Conservation (phyloP, 148 eudicot species). For the Tetragonia tetragonoides region DNA sequence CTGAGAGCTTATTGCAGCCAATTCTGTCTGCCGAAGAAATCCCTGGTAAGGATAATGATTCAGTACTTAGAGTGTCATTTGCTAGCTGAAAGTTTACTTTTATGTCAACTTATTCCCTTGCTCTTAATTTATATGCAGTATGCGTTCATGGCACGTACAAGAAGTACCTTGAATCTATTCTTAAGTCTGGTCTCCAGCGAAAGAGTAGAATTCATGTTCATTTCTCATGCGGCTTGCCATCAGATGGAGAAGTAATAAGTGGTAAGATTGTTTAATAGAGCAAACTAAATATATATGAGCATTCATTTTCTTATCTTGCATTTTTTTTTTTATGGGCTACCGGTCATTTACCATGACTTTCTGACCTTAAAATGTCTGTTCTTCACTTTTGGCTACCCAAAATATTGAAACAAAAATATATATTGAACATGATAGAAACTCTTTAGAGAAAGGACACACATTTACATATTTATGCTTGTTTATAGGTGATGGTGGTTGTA, state of each 20-base stretch:
- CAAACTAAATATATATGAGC: not conserved
- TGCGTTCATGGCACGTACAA: slow-evolving; percentile 94
- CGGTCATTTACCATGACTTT: too few relatives aligned
- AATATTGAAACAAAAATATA: not conserved
- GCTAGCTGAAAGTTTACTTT: not conserved
- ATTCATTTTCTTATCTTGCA: not conserved
- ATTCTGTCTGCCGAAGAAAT: slow-evolving; percentile 82
- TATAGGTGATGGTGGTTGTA: too few relatives aligned
- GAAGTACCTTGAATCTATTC: slow-evolving; percentile 60
- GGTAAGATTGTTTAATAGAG: slow-evolving; percentile 38
- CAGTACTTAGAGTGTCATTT: slow-evolving; percentile 1
- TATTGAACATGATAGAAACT: not conserved
- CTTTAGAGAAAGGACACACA: too few relatives aligned
- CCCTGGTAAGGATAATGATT: slow-evolving; percentile 45
- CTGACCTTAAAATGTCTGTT: too few relatives aligned
- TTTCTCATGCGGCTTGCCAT: slow-evolving; percentile 86
- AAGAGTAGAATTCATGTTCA: slow-evolving; percentile 87
- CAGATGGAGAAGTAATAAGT: slow-evolving; percentile 83
- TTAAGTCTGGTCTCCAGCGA: slow-evolving; percentile 77
- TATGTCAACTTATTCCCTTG: not conserved
- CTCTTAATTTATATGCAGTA: slow-evolving; percentile 38
- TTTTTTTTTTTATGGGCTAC: not conserved
- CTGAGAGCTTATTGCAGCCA: slow-evolving; percentile 80
- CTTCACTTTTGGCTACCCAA: not conserved
- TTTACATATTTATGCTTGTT: too few relatives aligned